Percentiles rank a stretch among this genome's conserved stretches.
These are phyloP conservation scores for Marasmius tenuissimus DNA, from an alignment of 1,284 basidiomycete species.

Conservation along the genomic window DNA sequence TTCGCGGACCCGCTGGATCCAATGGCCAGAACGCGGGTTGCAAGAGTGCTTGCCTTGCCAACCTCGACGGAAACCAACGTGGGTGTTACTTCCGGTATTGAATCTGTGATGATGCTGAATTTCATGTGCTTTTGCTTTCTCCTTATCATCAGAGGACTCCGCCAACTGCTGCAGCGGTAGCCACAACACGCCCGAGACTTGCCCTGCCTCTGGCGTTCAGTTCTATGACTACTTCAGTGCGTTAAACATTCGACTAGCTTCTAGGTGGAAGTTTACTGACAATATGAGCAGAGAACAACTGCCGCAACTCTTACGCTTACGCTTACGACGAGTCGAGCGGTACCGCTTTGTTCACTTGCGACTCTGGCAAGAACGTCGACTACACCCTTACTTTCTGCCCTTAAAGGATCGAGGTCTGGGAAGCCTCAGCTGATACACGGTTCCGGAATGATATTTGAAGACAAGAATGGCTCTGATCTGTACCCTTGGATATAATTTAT, in stretches of 20 bases:
- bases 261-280: not conserved
- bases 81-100: not conserved
- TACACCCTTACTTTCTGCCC: slow-evolving; percentile 31
- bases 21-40: slow-evolving; percentile 59
- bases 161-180: slow-evolving; percentile 55
- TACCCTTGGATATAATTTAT: too few species aligned
- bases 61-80: not conserved
- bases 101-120: not conserved
- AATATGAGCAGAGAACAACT: slow-evolving; percentile 35
- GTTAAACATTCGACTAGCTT: not conserved
- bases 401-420: slow-evolving; percentile 1
- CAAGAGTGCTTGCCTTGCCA: slow-evolving; percentile 50
- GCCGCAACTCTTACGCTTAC: slow-evolving; percentile 31
- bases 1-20: slow-evolving; percentile 55
- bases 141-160: slow-evolving; percentile 30
- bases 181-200: slow-evolving; percentile 46
- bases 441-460: too few species aligned
- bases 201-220: slow-evolving; percentile 46
- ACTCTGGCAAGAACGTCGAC: slow-evolving; percentile 11
- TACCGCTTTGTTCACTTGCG: slow-evolving; percentile 24
- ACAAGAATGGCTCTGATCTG: too few species aligned
- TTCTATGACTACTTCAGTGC: slow-evolving; percentile 57
- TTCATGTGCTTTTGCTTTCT: not conserved
- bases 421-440: too few species aligned
- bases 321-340: slow-evolving; percentile 27